Evolutionary conservation across 345 rosid genomes (phyloP), one percentile per base, ranked within the genome.

Genomic region (Gossypium arboreum): DNA sequence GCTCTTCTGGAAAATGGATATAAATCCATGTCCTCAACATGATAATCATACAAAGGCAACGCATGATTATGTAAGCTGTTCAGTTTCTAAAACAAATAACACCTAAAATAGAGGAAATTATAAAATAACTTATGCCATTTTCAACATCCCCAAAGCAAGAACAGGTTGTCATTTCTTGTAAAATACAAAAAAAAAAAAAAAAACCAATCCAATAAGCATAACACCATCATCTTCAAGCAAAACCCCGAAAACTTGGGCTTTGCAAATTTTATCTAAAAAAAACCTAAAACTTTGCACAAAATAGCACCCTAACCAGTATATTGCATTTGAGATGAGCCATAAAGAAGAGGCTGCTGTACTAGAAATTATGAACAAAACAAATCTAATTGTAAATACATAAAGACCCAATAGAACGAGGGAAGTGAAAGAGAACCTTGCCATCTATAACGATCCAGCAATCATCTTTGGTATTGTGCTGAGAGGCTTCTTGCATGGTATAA

Each of bases 391-490:
- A 54, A 54, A 54, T 34, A 34, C 41, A 34, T 34, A 9, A 2
- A 57, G 61, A 57, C 25, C 61, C 61, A 18, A 18, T 7, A 20
- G 24, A 71, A 58, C 24, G 24, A 71, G 17, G 12, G 48, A n/a
- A 20, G 12, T 20, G 12, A 6, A 61, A 71, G 20, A 47, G 22
- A 64, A 92, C 99, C 93, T 91, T 92, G 86, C 92, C 94, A 67
- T 95, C 96, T 71, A 95, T 79, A 62, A 95, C 90, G 79, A 92
- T 50, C 99, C 99, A 95, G 84, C 97, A 95, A 77, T 91, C 99
- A 18, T 92, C 90, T 79, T 82, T 85, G 77, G 86, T 82, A 85
- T 81, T 85, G 80, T 92, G 99, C 18, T 73, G 84, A 39, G 97
- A 80, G 11, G 86, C 90, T 85, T 95, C 99, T 77, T 88, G 85